Base-by-base conservation (phyloP, 2,329 filamentous ascomycete species). In the Verticillium longisporum region DNA sequence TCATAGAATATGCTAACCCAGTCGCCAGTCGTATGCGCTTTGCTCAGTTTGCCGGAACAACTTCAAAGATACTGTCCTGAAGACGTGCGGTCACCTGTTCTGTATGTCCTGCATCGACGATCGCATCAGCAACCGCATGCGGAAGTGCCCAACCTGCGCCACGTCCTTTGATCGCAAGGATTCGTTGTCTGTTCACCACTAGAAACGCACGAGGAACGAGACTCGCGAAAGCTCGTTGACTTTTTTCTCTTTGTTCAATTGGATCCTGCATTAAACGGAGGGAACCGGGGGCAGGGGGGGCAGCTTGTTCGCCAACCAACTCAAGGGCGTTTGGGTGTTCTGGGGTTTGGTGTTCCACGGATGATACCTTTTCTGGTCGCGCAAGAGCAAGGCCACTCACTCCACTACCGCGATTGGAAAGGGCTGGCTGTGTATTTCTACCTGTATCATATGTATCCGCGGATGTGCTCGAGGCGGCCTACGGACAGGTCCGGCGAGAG, bases 101-200 rank as follows among this genome's bases (percentile, higher is more conserved):
- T 99, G 95, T 82, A 88, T 88, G 70, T 83, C 87, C 56, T 99
- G 95, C 72, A 90, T 98, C 31, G 91, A 97, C 66, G 90, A 96
- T 70, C 88, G 95, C 61, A 87, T 97, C 64, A 87, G 86, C 55
- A 96, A 95, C 70, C 90, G 95, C 38, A 93, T 94, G 77, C 86
- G 95, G 67, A 98, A 98, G 75, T 99, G 95, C 71, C 95, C 95
- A 2, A 94, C 91, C 68, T 99, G 96, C 80, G 92, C 90, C 69
- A 90, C 90, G 75, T 87, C 91, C 4, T 99, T 99, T 72, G 94
- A 96, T 69, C 90, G 54, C 54, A 55, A 55, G 54, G 54, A 55
- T 13, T 32, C 54, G 13, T 11, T 34, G 13, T 18, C 32, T 33
- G 54, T 34, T 55, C 54, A 55, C 54, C 54, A 55, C 26, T 55